phyloP scores from a whole-genome alignment of 805 yeast species.

The Saccharomycopsis fermentans region DNA sequence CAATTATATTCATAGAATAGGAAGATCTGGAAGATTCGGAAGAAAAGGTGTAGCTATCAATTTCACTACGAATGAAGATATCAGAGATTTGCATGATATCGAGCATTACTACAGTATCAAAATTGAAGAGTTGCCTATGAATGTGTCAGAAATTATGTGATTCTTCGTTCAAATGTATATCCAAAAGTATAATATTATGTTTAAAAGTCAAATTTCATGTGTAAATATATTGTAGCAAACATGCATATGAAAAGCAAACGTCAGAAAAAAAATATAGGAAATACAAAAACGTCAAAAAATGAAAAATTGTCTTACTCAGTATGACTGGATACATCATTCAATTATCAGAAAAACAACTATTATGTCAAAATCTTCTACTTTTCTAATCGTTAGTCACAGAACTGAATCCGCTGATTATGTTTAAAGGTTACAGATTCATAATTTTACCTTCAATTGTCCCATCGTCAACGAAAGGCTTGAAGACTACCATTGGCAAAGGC shows the following conservation, averaged over 20 bases:
- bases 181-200: neutral
- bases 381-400: neutral
- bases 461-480: neutral
- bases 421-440: neutral
- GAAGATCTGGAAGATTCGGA: conserved; percentile 97
- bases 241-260: neutral
- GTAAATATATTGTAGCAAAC: neutral
- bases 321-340: too few relatives aligned
- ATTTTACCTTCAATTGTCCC: neutral
- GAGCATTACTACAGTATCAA: conserved; percentile 73
- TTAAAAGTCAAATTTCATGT: neutral
- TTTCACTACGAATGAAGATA: conserved; percentile 77
- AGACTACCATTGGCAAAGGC: neutral
- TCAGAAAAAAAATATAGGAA: neutral
- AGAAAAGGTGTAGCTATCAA: conserved; percentile 97
- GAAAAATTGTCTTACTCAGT: neutral
- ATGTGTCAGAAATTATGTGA: conserved; percentile 21
- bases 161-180: neutral
- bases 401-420: neutral
- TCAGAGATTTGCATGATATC: conserved; percentile 59
- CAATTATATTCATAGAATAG: conserved; percentile 94
- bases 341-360: too few relatives aligned
- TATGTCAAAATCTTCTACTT: too few relatives aligned
- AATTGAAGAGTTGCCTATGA: conserved; percentile 85
- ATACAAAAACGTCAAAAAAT: neutral